Evolutionary conservation across 1,284 basidiomycete genomes (phyloP).

Genomic region (Sanghuangporus baumii): DNA sequence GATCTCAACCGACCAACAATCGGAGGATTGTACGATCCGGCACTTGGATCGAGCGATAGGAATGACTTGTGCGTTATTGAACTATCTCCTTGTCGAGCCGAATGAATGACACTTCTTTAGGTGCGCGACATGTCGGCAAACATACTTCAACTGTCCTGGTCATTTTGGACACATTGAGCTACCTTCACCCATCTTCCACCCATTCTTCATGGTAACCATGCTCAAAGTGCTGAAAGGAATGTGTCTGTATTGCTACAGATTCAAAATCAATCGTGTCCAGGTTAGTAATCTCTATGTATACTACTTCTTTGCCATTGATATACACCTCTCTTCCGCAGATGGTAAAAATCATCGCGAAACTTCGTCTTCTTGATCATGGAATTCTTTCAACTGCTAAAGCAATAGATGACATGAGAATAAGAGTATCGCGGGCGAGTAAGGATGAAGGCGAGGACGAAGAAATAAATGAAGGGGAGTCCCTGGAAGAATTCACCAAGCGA

Average conservation of each 20-base stretch:
- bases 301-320: background rate
- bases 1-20: slow-evolving; percentile 89
- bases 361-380: slow-evolving; percentile 88
- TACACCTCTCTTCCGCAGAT: background rate
- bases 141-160: slow-evolving; percentile 92
- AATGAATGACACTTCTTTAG: slow-evolving; percentile 37
- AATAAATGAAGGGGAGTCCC: slow-evolving; percentile 45
- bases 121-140: slow-evolving; percentile 90
- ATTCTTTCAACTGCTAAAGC: slow-evolving; percentile 79
- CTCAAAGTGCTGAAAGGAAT: slow-evolving; percentile 84
- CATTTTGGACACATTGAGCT: slow-evolving; percentile 99
- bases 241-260: slow-evolving; percentile 96
- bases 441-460: slow-evolving; percentile 35
- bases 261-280: slow-evolving; percentile 75
- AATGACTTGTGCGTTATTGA: slow-evolving; percentile 76
- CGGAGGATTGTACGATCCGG: slow-evolving; percentile 94
- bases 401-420: slow-evolving; percentile 57
- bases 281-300: slow-evolving; percentile 43
- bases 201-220: slow-evolving; percentile 92
- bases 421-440: slow-evolving; percentile 29
- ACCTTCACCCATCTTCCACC: slow-evolving; percentile 93
- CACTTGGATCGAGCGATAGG: slow-evolving; percentile 85
- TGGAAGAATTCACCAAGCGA: slow-evolving; percentile 62
- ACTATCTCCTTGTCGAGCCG: background rate
- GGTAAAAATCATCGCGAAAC: slow-evolving; percentile 76